A percentile compares a stretch with the other conserved stretches of the same genome.
Conservation (phyloP, 2,329 filamentous ascomycete species). For the Dothistroma pini region DNA sequence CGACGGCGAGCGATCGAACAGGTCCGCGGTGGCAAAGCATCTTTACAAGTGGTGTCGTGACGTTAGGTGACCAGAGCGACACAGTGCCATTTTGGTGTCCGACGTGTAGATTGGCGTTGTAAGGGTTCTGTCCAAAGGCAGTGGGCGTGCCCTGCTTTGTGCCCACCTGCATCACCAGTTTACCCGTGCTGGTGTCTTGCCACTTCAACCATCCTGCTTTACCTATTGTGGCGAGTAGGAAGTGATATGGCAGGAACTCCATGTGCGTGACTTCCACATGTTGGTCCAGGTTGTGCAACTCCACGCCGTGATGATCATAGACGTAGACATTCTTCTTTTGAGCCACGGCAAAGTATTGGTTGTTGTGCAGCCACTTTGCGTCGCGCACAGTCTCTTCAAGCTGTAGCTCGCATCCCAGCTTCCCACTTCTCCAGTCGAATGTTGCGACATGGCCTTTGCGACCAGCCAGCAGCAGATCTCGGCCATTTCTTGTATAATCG, state of each 20-base stretch:
- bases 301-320: constrained; percentile 85
- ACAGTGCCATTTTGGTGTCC: constrained; percentile 95
- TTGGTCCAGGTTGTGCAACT: constrained; percentile 86
- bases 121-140: constrained; percentile 80
- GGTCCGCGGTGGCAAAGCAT: constrained; percentile 85
- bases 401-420: constrained; percentile 86
- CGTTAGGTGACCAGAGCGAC: constrained; percentile 93
- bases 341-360: constrained; percentile 89
- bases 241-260: constrained; percentile 96
- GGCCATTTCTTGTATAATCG: constrained; percentile 87
- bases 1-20: constrained; percentile 77
- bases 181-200: constrained; percentile 90
- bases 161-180: constrained; percentile 78
- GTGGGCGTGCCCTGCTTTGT: constrained; percentile 82
- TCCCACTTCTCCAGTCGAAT: constrained; percentile 94
- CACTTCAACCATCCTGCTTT: constrained; percentile 85
- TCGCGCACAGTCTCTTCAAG: constrained; percentile 87
- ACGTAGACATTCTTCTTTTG: constrained; percentile 98
- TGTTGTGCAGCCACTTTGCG: constrained; percentile 89
- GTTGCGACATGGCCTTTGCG: constrained; percentile 92
- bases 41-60: constrained; percentile 80
- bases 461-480: constrained; percentile 78
- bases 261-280: constrained; percentile 89
- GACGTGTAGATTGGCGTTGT: constrained; percentile 86
- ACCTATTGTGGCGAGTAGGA: constrained; percentile 81